Percentiles rank a stretch among this genome's conserved stretches.
Evolutionary conservation across 805 yeast genomes (phyloP).

Genomic region (Hanseniaspora nectarophila): DNA sequence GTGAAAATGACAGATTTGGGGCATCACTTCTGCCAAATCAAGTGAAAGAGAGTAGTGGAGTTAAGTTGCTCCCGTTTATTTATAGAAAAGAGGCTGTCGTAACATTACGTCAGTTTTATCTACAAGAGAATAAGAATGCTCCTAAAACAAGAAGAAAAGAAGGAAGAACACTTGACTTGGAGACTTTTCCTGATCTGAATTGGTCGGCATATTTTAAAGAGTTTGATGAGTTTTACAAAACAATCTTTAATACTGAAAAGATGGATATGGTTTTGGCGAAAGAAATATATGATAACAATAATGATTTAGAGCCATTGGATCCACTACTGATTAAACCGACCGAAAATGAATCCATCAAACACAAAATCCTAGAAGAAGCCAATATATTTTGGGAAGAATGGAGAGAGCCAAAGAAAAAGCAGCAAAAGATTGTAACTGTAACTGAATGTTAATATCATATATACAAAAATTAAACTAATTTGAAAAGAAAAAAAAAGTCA

Average conservation of each 20-base stretch:
- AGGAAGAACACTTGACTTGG: constrained; percentile 46
- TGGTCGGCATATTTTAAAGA: constrained; percentile 43
- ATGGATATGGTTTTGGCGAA: not conserved
- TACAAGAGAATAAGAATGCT: constrained; percentile 73
- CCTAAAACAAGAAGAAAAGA: constrained; percentile 70
- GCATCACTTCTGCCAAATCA: constrained; percentile 35
- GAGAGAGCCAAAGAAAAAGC: constrained; percentile 10
- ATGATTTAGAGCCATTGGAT: not conserved
- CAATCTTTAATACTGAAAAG: not conserved
- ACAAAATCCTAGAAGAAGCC: not conserved
- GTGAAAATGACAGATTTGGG: constrained; percentile 91
- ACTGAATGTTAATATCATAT: not conserved
- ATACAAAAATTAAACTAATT: not conserved
- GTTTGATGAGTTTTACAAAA: constrained; percentile 34
- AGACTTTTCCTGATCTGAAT: constrained; percentile 48
- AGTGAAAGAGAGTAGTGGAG: constrained; percentile 17
- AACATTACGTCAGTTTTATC: constrained; percentile 68
- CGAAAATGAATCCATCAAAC: not conserved
- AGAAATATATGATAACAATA: not conserved
- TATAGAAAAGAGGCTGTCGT: constrained; percentile 71
- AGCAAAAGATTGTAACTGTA: not conserved
- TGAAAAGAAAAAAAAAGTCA: not conserved
- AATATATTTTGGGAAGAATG: constrained; percentile 2
- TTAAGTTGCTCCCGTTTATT: constrained; percentile 58
- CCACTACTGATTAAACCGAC: not conserved